A percentile compares a stretch with the other conserved stretches of the same genome.
Conservation (phyloP, 257 asterid genomes). For the Asclepias syriaca region DNA sequence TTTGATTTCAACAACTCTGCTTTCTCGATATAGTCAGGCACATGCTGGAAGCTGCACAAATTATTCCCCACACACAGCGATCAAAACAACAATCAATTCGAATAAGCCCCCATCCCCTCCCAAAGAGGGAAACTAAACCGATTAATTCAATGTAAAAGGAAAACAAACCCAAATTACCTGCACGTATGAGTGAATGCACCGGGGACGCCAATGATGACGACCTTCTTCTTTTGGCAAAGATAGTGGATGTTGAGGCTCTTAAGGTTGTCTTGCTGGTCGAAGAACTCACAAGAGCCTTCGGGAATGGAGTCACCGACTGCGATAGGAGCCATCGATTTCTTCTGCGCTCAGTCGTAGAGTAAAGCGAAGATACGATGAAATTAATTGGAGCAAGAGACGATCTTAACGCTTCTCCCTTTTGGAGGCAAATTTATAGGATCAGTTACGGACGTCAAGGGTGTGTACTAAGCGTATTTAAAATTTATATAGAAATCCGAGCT, state of each 20-base stretch:
- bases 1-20: slow-evolving; percentile 72
- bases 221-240: slow-evolving; percentile 69
- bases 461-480: neutral
- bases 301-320: slow-evolving; percentile 65
- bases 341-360: neutral
- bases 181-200: slow-evolving; percentile 95
- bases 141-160: neutral
- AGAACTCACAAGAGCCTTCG: slow-evolving; percentile 61
- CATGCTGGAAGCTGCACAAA: slow-evolving; percentile 69
- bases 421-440: too few relatives aligned
- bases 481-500: too few relatives aligned
- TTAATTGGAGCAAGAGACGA: too few relatives aligned
- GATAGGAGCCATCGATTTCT: slow-evolving; percentile 55
- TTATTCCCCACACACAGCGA: neutral
- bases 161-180: slow-evolving; percentile 40
- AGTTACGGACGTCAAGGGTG: neutral
- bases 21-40: slow-evolving; percentile 84
- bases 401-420: too few relatives aligned
- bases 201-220: slow-evolving; percentile 76
- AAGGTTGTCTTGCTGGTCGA: slow-evolving; percentile 73
- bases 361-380: neutral
- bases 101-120: neutral
- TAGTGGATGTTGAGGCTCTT: slow-evolving; percentile 66
- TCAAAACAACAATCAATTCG: neutral
- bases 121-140: neutral